A percentile compares a stretch with the other conserved stretches of the same genome.
phyloP scores from a whole-genome alignment of 306 rosid genomes.

The Lathyrus sativus region DNA sequence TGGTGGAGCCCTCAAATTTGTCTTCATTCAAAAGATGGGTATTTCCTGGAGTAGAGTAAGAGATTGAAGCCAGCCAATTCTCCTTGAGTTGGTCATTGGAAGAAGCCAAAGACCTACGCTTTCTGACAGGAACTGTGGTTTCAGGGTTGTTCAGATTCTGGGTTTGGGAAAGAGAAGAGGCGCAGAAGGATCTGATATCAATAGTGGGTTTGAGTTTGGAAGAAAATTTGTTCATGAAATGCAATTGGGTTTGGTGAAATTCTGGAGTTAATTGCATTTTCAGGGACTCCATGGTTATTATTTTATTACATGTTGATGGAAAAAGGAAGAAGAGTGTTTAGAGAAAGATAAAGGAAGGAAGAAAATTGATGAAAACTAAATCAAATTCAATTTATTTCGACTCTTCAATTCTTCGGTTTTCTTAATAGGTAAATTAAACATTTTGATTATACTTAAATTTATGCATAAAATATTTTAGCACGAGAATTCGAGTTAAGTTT shows the following conservation, averaged over 20 bases:
- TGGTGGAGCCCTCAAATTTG: slow-evolving; percentile 39
- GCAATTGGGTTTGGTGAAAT: slow-evolving; percentile 35
- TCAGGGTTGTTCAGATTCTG: slow-evolving; percentile 14
- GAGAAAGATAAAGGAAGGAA: slow-evolving; percentile 23
- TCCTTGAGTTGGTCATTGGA: slow-evolving; percentile 62
- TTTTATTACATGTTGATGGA: slow-evolving; percentile 1
- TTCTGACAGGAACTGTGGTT: slow-evolving; percentile 33
- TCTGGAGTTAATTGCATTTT: slow-evolving; percentile 26
- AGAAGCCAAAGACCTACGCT: slow-evolving; percentile 36
- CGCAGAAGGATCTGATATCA: slow-evolving; percentile 44
- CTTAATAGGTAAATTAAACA: no score
- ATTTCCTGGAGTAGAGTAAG: slow-evolving; percentile 53
- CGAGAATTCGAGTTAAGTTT: no score
- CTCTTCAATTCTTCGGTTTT: no score
- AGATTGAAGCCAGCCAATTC: slow-evolving; percentile 85
- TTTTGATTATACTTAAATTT: no score
- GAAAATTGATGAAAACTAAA: background rate
- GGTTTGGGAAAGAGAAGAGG: slow-evolving; percentile 21
- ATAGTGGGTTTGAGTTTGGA: slow-evolving; percentile 39
- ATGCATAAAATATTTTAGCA: no score
- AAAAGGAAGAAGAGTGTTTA: background rate
- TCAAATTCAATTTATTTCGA: no score
- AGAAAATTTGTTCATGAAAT: slow-evolving; percentile 46
- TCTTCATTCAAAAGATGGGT: slow-evolving; percentile 29
- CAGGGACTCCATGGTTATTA: slow-evolving; percentile 43